Evolutionary conservation across 2,329 filamentous ascomycete species (phyloP), one percentile per base, ranked within the genome.

Genomic region (Microdochium paspali): DNA sequence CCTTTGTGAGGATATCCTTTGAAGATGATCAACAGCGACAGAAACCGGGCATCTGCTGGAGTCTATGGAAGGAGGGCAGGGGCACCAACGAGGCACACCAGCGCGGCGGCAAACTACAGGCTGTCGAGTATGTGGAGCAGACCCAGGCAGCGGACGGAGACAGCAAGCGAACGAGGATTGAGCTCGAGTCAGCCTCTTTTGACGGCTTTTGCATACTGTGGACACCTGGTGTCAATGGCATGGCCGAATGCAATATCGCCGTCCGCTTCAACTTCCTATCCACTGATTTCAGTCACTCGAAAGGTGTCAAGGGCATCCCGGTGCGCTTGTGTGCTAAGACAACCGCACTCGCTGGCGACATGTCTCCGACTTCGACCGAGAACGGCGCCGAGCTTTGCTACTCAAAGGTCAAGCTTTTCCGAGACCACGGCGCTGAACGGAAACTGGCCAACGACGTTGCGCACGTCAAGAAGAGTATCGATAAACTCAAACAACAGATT

Each of bases 241-340:
- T 71, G 0, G 72, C 85, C 3, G 90, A 96, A 57, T 93, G 90
- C 63, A 87, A 82, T 44, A 81, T 98, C 48, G 86, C 90, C 9
- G 88, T 97, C 12, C 87, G 93, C 43, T 98, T 97, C 74, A 98
- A 98, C 68, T 98, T 98, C 61, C 74, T 98, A 0, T 98, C 93
- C 1, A 98, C 93, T 9, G 93, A 98, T 62, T 98, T 97, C 63
- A 97, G 91, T 64, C 93, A 97, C 61, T 97, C 93, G 10, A 98
- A 98, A 62, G 93, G 93, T 43, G 93, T 98, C 44, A 98, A 97
- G 67, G 93, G 93, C 30, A 96, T 97, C 54, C 91, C 93, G 0
- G 90, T 98, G 4, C 76, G 93, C 47, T 76, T 97, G 1, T 97
- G 91, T 64, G 83, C 90, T 13, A 97, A 97, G 67, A 97, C 93